phyloP scores from a whole-genome alignment of 306 rosid species.

The Trichosanthes truncata region DNA sequence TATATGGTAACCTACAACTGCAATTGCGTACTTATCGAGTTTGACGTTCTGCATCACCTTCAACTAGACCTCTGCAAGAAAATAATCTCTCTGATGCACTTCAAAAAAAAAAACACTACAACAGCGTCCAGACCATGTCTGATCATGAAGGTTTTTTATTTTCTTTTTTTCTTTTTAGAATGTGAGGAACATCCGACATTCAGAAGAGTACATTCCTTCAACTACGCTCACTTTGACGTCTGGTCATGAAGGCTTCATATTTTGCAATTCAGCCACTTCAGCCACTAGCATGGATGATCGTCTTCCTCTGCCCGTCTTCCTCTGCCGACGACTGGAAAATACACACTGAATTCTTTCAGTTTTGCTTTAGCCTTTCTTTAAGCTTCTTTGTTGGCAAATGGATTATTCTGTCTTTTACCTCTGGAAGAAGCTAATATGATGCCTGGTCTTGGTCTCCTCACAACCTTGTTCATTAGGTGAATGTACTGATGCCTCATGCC shows the following conservation, averaged over 20 bases:
- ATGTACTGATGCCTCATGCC: conserved; percentile 57
- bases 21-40: not conserved
- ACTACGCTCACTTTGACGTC: no score
- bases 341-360: not conserved
- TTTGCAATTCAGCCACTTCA: not conserved
- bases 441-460: conserved; percentile 16
- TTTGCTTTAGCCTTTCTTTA: not conserved
- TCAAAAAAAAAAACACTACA: not conserved
- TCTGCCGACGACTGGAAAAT: not conserved
- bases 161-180: no score
- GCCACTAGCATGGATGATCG: not conserved
- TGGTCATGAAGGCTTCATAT: not conserved
- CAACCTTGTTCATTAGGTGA: conserved; percentile 49
- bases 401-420: not conserved
- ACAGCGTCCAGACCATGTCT: not conserved
- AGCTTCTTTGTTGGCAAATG: not conserved
- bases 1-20: not conserved
- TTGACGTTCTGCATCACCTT: not conserved
- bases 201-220: no score
- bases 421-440: conserved; percentile 3
- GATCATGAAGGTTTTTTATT: not conserved
- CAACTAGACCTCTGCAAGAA: not conserved
- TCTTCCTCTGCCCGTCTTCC: no score
- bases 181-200: no score
- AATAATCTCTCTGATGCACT: not conserved